Percentiles rank a stretch among this genome's conserved stretches.
Conservation (phyloP, 2,329 filamentous ascomycete species). For the Penicillium freii region DNA sequence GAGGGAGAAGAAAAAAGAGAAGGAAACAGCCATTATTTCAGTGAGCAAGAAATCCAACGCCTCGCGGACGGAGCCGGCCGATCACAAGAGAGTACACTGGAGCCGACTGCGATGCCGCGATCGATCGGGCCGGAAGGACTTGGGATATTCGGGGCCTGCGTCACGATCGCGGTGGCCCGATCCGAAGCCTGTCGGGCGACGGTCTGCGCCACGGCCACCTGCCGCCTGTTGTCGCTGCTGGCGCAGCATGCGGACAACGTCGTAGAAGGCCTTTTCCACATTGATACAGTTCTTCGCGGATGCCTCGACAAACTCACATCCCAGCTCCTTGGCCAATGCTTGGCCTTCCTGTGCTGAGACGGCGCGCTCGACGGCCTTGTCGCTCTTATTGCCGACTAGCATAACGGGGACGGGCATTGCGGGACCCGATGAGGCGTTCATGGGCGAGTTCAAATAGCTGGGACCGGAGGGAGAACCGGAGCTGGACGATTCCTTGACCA, state of each 20-base stretch:
- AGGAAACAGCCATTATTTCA: slow-evolving; percentile 14
- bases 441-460: slow-evolving; percentile 51
- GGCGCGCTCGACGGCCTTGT: slow-evolving; percentile 91
- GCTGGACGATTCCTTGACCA: slow-evolving; percentile 82
- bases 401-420: slow-evolving; percentile 80
- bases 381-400: slow-evolving; percentile 98
- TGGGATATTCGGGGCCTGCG: slow-evolving; percentile 40
- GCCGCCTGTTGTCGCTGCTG: slow-evolving; percentile 66
- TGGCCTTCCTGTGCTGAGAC: slow-evolving; percentile 96
- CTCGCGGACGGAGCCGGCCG: slow-evolving; percentile 18
- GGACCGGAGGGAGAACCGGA: slow-evolving; percentile 55
- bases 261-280: slow-evolving; percentile 97
- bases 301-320: slow-evolving; percentile 94
- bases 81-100: slow-evolving; percentile 41
- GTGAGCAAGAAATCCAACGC: background rate
- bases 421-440: slow-evolving; percentile 49
- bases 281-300: slow-evolving; percentile 98
- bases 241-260: slow-evolving; percentile 87
- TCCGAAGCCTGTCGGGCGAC: slow-evolving; percentile 37
- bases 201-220: slow-evolving; percentile 37
- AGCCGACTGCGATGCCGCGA: slow-evolving; percentile 38
- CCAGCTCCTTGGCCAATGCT: slow-evolving; percentile 83
- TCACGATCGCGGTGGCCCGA: slow-evolving; percentile 38
- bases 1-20: slow-evolving; percentile 9
- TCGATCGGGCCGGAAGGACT: slow-evolving; percentile 41